phyloP scores from a whole-genome alignment of 1,284 basidiomycete species.

The Rhodotorula mucilaginosa region DNA sequence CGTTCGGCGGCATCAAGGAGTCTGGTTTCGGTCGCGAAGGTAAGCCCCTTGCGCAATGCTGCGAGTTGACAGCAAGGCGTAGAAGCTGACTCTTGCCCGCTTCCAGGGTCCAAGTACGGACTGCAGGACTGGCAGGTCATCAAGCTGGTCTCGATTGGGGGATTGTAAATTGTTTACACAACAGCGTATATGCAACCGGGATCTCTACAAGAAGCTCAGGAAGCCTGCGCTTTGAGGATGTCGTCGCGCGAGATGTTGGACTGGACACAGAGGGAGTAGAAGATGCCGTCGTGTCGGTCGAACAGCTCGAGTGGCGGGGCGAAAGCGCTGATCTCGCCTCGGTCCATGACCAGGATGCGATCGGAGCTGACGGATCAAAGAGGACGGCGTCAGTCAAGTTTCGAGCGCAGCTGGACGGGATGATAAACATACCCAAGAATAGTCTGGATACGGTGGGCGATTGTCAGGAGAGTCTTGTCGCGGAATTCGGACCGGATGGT shows the following conservation, averaged over 20 bases:
- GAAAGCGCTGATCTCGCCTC: constrained; percentile 67
- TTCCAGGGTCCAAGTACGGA: constrained; percentile 70
- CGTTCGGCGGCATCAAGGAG: constrained; percentile 91
- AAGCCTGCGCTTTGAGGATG: constrained; percentile 48
- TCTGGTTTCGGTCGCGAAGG: constrained; percentile 64
- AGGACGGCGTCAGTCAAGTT: background rate
- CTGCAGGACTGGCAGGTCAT: constrained; percentile 79
- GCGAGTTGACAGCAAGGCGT: background rate
- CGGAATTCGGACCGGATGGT: constrained; percentile 67
- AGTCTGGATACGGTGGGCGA: constrained; percentile 69
- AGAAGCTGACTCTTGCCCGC: constrained; percentile 47
- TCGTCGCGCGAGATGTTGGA: constrained; percentile 67
- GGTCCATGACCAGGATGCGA: constrained; percentile 72
- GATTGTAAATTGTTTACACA: constrained; percentile 45
- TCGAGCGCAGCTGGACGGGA: no score
- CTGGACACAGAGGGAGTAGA: constrained; percentile 66
- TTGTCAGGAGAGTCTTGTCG: constrained; percentile 59
- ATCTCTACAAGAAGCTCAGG: background rate
- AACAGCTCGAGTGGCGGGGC: constrained; percentile 65
- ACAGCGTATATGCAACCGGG: background rate
- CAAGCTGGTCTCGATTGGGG: constrained; percentile 76
- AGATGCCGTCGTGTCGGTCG: constrained; percentile 58
- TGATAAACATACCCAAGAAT: constrained; percentile 55
- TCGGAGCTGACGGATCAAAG: constrained; percentile 58
- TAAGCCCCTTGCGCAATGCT: background rate